These are phyloP conservation scores for Brassica napus DNA, from an alignment of 345 rosid species.

Conservation along the genomic window Da-Ae NC_063447.1:58040001-58040500, in stretches of 20 bases:
- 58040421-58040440: conserved; percentile 41
- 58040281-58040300: conserved; percentile 51
- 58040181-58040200: conserved; percentile 23
- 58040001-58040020: conserved; percentile 23
- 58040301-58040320: conserved; percentile 43
- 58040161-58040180: conserved; percentile 12
- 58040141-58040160: background rate
- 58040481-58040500: conserved; percentile 20
- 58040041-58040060: background rate
- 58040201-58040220: conserved; percentile 19
- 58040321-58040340: conserved; percentile 31
- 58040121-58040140: conserved; percentile 33
- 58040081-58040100: conserved; percentile 21
- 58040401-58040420: conserved; percentile 41
- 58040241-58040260: conserved; percentile 35
- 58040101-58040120: conserved; percentile 32
- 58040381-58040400: conserved; percentile 39
- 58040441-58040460: conserved; percentile 21
- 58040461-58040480: conserved; percentile 26
- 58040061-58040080: background rate
- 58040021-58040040: conserved; percentile 25
- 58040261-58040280: conserved; percentile 34
- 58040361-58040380: conserved; percentile 33
- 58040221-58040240: background rate
- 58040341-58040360: conserved; percentile 29